Base-by-base conservation (phyloP, 1,284 basidiomycete species). In the Fomitopsis palustris region DNA sequence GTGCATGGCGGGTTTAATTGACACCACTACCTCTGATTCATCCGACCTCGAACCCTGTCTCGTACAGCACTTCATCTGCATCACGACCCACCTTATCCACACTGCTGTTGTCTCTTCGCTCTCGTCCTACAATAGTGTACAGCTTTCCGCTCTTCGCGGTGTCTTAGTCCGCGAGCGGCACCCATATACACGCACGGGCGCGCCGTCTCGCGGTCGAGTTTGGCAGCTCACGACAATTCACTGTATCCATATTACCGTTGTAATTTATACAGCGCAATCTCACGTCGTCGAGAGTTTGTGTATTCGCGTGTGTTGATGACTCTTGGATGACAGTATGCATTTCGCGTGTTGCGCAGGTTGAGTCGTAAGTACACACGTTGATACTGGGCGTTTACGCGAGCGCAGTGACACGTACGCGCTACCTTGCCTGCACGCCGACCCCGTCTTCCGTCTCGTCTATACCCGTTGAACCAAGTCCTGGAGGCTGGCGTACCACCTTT, bases 171-270 rank as follows among this genome's bases (percentile, higher is more conserved):
- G 27, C n/a, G 41, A 41, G 39, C 23, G 53, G 27, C 16, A 17
- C 42, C 41, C 41, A 29, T 19, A 55, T 55, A 55, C 54, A 55
- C 54, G 54, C 23, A 55, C 10, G 54, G 54, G 54, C 54, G 16
- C 27, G 37, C 6, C 31, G 29, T 27, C 38, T 21, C 35, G 53
- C 16, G 51, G n/a, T 23, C 9, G 51, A 19, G 23, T 35, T 35
- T 16, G 17, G 8, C 29, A 10, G 14, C 8, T 37, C 19, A n/a
- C 51, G n/a, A 35, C 17, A 29, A 14, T 10, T 14, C 39, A 42
- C 23, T 55, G 54, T 55, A 55, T 55, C 54, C 41, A 43, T 55
- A 55, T n/a, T 14, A 23, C n/a, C 45, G 45, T n/a, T 55, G 41
- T 55, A 55, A 55, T 29, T 43, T 45, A 55, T 54, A 7, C 52